phyloP scores from a whole-genome alignment of 2,329 filamentous ascomycete species.

The Nigrospora sphaerica region DNA sequence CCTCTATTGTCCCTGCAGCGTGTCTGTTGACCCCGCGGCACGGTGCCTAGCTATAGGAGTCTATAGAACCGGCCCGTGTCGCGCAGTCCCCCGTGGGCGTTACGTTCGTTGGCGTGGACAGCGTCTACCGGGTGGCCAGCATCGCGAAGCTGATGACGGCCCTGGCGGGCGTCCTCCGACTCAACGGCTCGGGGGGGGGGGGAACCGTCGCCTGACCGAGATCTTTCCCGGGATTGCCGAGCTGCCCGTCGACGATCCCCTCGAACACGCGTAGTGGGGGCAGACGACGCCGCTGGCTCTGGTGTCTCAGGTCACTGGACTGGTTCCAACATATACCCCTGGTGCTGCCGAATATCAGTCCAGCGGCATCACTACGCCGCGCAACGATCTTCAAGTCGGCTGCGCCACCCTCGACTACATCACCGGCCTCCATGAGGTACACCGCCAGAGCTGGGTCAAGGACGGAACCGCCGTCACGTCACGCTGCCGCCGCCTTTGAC shows the following conservation, averaged over 20 bases:
- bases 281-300: constrained; percentile 23
- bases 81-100: constrained; percentile 20
- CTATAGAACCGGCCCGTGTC: constrained; percentile 24
- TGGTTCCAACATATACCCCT: constrained; percentile 16
- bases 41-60: constrained; percentile 15
- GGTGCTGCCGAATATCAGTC: constrained; percentile 2
- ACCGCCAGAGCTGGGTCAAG: constrained; percentile 9
- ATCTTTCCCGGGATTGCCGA: constrained; percentile 21
- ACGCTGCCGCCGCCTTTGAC: too few relatives aligned
- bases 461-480: too few relatives aligned
- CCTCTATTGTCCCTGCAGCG: too few relatives aligned
- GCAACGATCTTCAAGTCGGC: constrained; percentile 5
- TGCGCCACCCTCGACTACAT: constrained; percentile 15
- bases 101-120: constrained; percentile 29
- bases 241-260: constrained; percentile 6
- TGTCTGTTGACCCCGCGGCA: too few relatives aligned
- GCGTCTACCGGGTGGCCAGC: constrained; percentile 34
- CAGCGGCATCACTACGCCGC: constrained; percentile 2
- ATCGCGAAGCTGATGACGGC: constrained; percentile 30
- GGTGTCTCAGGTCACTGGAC: constrained; percentile 21
- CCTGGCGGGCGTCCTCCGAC: constrained; percentile 25
- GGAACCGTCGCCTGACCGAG: constrained; percentile 22
- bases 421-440: constrained; percentile 12
- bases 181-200: constrained; percentile 26
- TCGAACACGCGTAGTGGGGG: constrained; percentile 21